Evolutionary conservation across 805 yeast genomes (phyloP).

Genomic region (Clavispora asparagi): DNA sequence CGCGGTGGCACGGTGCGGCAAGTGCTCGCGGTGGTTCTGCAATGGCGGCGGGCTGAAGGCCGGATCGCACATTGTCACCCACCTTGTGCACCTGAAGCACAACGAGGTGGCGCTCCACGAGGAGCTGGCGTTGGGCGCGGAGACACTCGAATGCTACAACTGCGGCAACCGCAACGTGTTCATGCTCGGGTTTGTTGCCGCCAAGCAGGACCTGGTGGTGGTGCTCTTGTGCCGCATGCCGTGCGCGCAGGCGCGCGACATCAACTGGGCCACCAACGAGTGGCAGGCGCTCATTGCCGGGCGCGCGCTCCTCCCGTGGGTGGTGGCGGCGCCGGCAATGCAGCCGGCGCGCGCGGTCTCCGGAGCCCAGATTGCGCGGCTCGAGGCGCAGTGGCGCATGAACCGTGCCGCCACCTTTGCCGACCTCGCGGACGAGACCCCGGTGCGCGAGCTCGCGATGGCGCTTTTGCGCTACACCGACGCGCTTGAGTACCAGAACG

Average conservation of each 20-base stretch:
- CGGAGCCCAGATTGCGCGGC: slow-evolving; percentile 57
- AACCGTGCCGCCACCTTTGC: slow-evolving; percentile 66
- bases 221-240: slow-evolving; percentile 85
- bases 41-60: slow-evolving; percentile 56
- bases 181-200: slow-evolving; percentile 79
- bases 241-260: slow-evolving; percentile 71
- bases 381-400: slow-evolving; percentile 79
- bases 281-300: slow-evolving; percentile 88
- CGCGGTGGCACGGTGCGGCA: slow-evolving; percentile 68
- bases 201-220: slow-evolving; percentile 80
- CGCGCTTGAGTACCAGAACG: slow-evolving; percentile 78
- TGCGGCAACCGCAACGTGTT: slow-evolving; percentile 81
- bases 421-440: slow-evolving; percentile 37
- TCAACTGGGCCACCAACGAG: slow-evolving; percentile 79
- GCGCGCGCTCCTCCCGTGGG: slow-evolving; percentile 75
- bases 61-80: slow-evolving; percentile 81
- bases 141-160: slow-evolving; percentile 80
- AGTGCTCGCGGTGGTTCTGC: slow-evolving; percentile 87
- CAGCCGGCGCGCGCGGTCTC: slow-evolving; percentile 53
- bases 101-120: slow-evolving; percentile 69
- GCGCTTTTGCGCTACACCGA: slow-evolving; percentile 73
- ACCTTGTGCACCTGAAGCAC: slow-evolving; percentile 76
- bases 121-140: slow-evolving; percentile 81
- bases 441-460: slow-evolving; percentile 60
- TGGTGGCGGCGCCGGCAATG: slow-evolving; percentile 64